These are phyloP conservation scores for Lyophyllum decastes DNA, from an alignment of 768 basidiomycete genomes.

Conservation along the genomic window DNA sequence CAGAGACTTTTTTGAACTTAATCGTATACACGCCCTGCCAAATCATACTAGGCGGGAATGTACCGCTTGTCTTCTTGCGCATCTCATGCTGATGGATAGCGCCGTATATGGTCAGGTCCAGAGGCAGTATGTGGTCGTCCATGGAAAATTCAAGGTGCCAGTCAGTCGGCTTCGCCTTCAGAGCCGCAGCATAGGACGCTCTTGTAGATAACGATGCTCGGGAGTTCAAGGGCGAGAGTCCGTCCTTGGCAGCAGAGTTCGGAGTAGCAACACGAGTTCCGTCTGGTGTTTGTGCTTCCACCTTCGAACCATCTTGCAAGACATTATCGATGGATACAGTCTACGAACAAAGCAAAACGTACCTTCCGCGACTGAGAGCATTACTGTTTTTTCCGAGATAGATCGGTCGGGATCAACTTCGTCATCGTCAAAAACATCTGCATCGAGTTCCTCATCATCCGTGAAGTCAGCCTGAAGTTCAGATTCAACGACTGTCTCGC, in stretches of 20 bases:
- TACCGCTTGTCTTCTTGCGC: conserved; percentile 63
- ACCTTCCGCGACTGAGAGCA: conserved; percentile 82
- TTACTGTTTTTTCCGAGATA: conserved; percentile 82
- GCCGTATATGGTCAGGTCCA: conserved; percentile 94
- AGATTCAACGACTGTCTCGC: conserved; percentile 63
- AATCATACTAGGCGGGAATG: conserved; percentile 67
- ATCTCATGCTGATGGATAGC: conserved; percentile 92
- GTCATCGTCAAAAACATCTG: conserved; percentile 88
- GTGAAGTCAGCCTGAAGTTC: conserved; percentile 76
- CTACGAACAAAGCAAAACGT: conserved; percentile 14
- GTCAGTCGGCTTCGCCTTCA: conserved; percentile 90
- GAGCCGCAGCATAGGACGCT: conserved; percentile 89
- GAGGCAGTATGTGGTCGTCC: conserved; percentile 81
- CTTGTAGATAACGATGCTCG: conserved; percentile 35
- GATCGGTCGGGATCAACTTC: conserved; percentile 76
- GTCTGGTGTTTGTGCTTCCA: conserved; percentile 96
- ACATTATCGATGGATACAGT: conserved; percentile 5
- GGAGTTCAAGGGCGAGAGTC: conserved; percentile 27
- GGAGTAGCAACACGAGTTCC: conserved; percentile 95
- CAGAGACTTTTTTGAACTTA: conserved; percentile 90
- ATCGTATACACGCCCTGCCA: conserved; percentile 92
- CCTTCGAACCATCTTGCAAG: conserved; percentile 80
- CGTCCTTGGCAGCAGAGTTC: conserved; percentile 48
- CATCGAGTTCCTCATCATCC: conserved; percentile 86
- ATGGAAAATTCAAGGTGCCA: conserved; percentile 98